Percentiles rank a stretch among this genome's conserved stretches.
Conservation (phyloP, 2,329 filamentous ascomycete species). For the Colletotrichum agaves region DNA sequence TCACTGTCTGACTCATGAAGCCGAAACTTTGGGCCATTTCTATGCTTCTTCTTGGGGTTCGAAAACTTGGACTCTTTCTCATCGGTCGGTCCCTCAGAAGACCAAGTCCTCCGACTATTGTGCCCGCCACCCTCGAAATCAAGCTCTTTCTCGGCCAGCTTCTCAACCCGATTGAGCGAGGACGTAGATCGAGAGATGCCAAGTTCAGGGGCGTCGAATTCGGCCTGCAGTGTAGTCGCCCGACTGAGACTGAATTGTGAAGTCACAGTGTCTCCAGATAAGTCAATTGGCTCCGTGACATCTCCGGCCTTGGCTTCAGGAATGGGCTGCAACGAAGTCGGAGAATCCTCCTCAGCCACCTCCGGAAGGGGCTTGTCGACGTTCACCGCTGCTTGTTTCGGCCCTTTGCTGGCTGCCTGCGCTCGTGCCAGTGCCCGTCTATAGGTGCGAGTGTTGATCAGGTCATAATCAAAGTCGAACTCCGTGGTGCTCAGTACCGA, state of each 20-base stretch:
- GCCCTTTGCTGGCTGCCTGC: not conserved
- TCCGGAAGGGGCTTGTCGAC: not conserved
- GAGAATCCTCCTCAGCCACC: not conserved
- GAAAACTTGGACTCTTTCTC: not conserved
- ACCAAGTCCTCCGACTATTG: not conserved
- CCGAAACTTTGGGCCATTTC: not conserved
- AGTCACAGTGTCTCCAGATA: not conserved
- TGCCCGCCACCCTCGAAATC: no score
- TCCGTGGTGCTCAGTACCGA: constrained; percentile 34
- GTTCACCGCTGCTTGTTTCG: not conserved
- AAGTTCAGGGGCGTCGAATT: not conserved
- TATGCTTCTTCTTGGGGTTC: not conserved
- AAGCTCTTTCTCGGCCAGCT: not conserved
- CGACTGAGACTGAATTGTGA: not conserved
- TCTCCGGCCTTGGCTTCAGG: not conserved
- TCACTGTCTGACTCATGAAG: not conserved
- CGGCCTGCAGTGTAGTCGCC: constrained; percentile 14
- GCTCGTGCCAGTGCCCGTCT: constrained; percentile 17
- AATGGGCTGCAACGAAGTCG: not conserved
- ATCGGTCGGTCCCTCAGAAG: not conserved
- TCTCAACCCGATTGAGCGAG: not conserved
- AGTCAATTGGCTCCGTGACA: not conserved
- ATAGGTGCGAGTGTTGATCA: constrained; percentile 32
- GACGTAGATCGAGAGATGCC: not conserved
- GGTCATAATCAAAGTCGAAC: constrained; percentile 32